phyloP scores from a whole-genome alignment of 306 rosid genomes.

The Adenanthera pavonina region DNA sequence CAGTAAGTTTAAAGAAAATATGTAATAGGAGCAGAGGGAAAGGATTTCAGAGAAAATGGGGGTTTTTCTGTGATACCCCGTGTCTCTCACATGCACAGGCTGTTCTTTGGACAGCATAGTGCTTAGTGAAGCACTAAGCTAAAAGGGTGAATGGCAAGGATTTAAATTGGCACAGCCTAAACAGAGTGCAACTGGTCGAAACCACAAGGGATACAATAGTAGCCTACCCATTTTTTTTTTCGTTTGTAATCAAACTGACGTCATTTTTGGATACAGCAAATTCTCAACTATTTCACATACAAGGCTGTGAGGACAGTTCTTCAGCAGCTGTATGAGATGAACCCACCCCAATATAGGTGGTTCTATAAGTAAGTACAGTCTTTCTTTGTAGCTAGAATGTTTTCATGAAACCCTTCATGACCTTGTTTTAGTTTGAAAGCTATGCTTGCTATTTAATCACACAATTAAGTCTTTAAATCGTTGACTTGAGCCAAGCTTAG shows the following conservation, averaged over 20 bases:
- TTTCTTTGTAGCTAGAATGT: constrained; percentile 4
- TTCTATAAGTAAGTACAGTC: constrained; percentile 78
- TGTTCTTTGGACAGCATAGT: neutral
- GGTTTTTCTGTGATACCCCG: neutral
- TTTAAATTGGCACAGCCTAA: neutral
- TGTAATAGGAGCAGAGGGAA: neutral
- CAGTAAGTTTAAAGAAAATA: neutral
- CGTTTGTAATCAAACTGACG: constrained; percentile 41
- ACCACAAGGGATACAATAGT: neutral
- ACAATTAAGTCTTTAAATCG: neutral
- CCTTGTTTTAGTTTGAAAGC: constrained; percentile 13
- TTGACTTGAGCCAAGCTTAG: constrained; percentile 2
- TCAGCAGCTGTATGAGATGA: constrained; percentile 93
- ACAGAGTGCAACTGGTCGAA: neutral
- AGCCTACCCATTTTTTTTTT: neutral
- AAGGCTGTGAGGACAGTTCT: constrained; percentile 97
- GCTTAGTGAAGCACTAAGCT: neutral
- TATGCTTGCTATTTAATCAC: neutral
- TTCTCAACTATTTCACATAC: constrained; percentile 89
- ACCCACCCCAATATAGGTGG: constrained; percentile 89
- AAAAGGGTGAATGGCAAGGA: neutral
- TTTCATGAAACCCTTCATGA: constrained; percentile 17
- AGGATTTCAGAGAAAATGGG: neutral
- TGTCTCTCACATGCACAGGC: neutral
- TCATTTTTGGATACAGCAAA: constrained; percentile 68